These are phyloP conservation scores for Rhizopus arrhizus DNA, from an alignment of 371 early-diverging fungal genomes.

Conservation along the genomic window DNA sequence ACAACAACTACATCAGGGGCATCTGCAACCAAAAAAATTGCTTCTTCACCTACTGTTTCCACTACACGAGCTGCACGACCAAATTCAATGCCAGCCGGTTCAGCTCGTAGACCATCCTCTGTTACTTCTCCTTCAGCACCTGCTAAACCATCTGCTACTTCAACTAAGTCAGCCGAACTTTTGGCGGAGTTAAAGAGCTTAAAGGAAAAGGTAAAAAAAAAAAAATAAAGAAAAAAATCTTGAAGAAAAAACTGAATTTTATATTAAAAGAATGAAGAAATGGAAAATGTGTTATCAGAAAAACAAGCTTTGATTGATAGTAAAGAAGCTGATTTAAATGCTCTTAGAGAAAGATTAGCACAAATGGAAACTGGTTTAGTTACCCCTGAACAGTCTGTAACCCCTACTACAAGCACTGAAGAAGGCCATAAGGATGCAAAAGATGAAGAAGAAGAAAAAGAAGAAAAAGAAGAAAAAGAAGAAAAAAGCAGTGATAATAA, in stretches of 20 bases:
- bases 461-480: neutral
- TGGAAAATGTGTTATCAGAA: conserved; percentile 25
- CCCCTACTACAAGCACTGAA: neutral
- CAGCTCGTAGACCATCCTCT: conserved; percentile 24
- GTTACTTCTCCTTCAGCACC: conserved; percentile 2
- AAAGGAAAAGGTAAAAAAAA: conserved; percentile 30
- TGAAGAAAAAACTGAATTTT: conserved; percentile 26
- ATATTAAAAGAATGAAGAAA: conserved; percentile 23
- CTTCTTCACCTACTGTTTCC: conserved; percentile 28
- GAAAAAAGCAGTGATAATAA: neutral
- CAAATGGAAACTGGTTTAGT: conserved; percentile 26
- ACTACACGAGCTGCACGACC: conserved; percentile 19
- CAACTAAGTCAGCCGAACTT: conserved; percentile 25
- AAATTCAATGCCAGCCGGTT: conserved; percentile 1
- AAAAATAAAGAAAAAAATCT: neutral
- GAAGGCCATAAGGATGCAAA: conserved; percentile 7
- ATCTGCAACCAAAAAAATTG: conserved; percentile 7
- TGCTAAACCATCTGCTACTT: neutral
- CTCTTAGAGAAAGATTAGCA: conserved; percentile 19
- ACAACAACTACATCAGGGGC: conserved; percentile 4
- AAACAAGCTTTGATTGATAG: conserved; percentile 23
- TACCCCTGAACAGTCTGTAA: conserved; percentile 20
- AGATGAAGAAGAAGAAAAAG: neutral
- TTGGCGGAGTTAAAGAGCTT: conserved; percentile 30
- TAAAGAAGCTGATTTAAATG: conserved; percentile 24